Base-by-base conservation (phyloP, 495 filamentous ascomycete genomes). In the Viridothelium virens region DNA sequence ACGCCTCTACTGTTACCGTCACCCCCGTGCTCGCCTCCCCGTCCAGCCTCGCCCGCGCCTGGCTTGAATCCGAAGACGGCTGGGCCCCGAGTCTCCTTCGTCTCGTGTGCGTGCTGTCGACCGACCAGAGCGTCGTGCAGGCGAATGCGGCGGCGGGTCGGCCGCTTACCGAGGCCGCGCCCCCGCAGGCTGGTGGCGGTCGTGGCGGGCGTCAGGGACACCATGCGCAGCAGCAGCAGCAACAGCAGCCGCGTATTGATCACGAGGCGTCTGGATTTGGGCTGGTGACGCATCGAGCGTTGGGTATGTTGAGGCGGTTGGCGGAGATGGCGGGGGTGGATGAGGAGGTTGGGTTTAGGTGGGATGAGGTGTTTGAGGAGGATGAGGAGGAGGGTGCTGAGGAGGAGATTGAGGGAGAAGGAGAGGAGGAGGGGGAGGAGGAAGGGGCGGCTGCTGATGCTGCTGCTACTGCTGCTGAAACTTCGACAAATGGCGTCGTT, bases 1-100 rank as follows among this genome's bases (percentile, higher is more conserved):
- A 11, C 48, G 5, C n/a, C 48, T 16, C 10, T 5, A 2, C 9
- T 14, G 48, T 18, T 36, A 33, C 18, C 7, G 53, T 31, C 53
- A 7, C 25, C 5, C 18, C 38, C 47, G 31, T 56, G 36, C 18
- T 12, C 18, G 64, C 50, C 46, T 69, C 71, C 61, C 65, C 69
- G 53, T n/a, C 69, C 48, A 61, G 46, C 33, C 80, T 96, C 14
- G 88, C 92, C n/a, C 83, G 85, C 56, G 78, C 81, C 2, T 98
- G 94, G 94, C 83, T 97, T 18, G 84, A 87, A 18, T 91, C 89
- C 16, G 86, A 88, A 46, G 91, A 95, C 73, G 91, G 91, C 1
- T 96, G 96, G 74, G 89, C 91, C 2, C 81, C 88, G 63, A 90
- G 87, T 73, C 81, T 97, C 3, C 82, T 93, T 61, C 78, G 84